Base-by-base conservation (phyloP, 768 basidiomycete genomes). In the Tricholoma sp. region DNA sequence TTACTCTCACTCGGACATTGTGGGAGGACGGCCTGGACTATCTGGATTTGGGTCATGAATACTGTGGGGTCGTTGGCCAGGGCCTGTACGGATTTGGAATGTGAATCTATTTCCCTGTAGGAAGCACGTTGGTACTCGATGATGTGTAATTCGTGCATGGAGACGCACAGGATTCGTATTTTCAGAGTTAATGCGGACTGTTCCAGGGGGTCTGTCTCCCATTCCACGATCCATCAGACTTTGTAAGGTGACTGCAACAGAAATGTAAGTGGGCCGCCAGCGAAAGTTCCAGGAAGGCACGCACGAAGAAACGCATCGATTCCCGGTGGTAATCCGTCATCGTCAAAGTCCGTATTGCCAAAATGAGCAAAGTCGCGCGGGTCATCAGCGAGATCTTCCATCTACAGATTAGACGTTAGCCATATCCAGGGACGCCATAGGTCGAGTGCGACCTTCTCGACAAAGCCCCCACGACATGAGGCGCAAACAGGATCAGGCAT, bases 401-500 rank as follows among this genome's bases (percentile, higher is more conserved):
- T 83, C 90, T 92, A 68, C 19, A 45, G 51, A 53, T 24, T 46
- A 14, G 49, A 39, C 11, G 39, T 55, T 51, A 56, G 39, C 35
- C 19, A 52, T 19, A 65, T 60, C 59, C 60, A 54, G 53, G 59
- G 27, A 39, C 21, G 34, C 53, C 19, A 21, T 41, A 31, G 43
- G 19, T 50, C 41, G 19, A 39, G 18, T 60, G 71, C 43, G 47
- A 85, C 92, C 78, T 81, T 87, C 71, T 94, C 92, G 2, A 95
- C 88, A 64, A 96, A 96, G 18, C 83, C 79, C 5, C 91, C 80
- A 61, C 81, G 78, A 71, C 93, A 96, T 21, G 85, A 88, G 50
- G 91, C 84, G 69, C 93, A 96, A 45, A 85, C 81, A 11, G 91
- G 89, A 73, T 92, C 82, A 39, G 91, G 91, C 3, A 83, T 79